Evolutionary conservation across 768 basidiomycete species (phyloP), one percentile per base, ranked within the genome.

Genomic region (Boletus tomentosulus): DNA sequence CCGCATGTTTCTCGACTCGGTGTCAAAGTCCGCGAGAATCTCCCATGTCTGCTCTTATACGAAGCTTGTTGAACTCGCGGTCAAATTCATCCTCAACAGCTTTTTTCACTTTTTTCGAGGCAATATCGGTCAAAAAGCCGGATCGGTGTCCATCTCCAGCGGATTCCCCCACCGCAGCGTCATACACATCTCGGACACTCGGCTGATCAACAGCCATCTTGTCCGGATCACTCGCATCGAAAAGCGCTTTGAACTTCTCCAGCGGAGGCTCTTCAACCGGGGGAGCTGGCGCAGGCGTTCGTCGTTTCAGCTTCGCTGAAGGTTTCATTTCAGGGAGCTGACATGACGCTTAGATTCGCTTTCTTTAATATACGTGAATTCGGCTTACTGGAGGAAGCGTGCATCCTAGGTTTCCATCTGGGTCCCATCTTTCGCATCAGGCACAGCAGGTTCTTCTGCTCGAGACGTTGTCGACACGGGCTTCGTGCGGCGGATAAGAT

Each of bases 241-340:
- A 89, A 10, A 89, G 72, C 0, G 82, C 80, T 59, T 82, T 85
- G 72, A 83, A 87, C 66, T 82, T 86, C 64, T 89, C 89, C 27
- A 80, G 66, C 3, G 84, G 79, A 0, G 84, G 87, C 56, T 84
- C 83, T 50, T 57, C 49, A 7, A 19, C 65, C 13, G 65, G 56
- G n/a, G 59, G 56, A 39, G 58, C 62, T 7, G 63, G 63, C 22
- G 65, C 71, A 8, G 73, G 78, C 53, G 75, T 73, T n/a, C 86
- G 77, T 16, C 86, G 79, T 67, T 86, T 87, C 50, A 87, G 68
- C 27, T 63, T 74, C 4, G 67, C 64, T 2, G 77, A 66, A 12
- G 77, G 74, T 15, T 67, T 57, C 7, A 76, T 74, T 12, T 71
- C 64, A 24, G 78, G 73, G 3, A 73, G 69, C 79, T 81, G 44